Conservation (phyloP, 2,329 filamentous ascomycete species). For the Diplocarpon mali region DNA sequence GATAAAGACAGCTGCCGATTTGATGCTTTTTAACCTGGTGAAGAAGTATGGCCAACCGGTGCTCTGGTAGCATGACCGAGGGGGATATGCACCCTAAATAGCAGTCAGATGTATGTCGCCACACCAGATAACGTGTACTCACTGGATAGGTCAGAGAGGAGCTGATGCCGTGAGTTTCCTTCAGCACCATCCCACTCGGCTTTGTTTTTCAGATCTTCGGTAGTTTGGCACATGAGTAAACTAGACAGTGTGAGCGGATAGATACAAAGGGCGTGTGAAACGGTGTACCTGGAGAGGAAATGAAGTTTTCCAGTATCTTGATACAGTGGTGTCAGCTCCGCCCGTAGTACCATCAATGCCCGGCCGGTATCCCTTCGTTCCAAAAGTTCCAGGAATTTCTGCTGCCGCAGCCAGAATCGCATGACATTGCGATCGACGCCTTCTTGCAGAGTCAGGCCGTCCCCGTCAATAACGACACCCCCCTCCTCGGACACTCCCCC, state of each 20-base stretch:
- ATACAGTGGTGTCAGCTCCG: conserved; percentile 77
- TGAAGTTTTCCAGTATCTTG: conserved; percentile 69
- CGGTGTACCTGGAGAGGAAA: conserved; percentile 57
- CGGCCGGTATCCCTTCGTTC: conserved; percentile 62
- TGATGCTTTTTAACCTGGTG: conserved; percentile 76
- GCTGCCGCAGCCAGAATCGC: conserved; percentile 79
- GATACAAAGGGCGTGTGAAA: background rate
- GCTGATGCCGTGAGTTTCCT: conserved; percentile 58
- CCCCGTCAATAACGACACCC: conserved; percentile 33
- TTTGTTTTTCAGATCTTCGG: conserved; percentile 63
- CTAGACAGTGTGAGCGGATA: conserved; percentile 31
- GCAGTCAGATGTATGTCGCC: conserved; percentile 15
- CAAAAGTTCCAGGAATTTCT: conserved; percentile 88
- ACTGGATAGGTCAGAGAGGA: conserved; percentile 81
- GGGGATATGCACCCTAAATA: conserved; percentile 74
- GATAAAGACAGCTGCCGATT: conserved; percentile 75
- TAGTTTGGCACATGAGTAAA: conserved; percentile 76
- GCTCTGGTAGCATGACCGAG: conserved; percentile 92
- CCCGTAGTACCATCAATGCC: conserved; percentile 73
- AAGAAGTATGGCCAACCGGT: conserved; percentile 70
- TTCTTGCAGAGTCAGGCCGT: conserved; percentile 63
- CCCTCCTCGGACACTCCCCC: conserved; percentile 36
- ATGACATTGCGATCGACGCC: conserved; percentile 68
- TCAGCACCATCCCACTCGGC: conserved; percentile 77
- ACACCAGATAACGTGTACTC: conserved; percentile 25